Evolutionary conservation across 2,329 filamentous ascomycete species (phyloP).

Genomic region (Corynespora cassiicola): DNA sequence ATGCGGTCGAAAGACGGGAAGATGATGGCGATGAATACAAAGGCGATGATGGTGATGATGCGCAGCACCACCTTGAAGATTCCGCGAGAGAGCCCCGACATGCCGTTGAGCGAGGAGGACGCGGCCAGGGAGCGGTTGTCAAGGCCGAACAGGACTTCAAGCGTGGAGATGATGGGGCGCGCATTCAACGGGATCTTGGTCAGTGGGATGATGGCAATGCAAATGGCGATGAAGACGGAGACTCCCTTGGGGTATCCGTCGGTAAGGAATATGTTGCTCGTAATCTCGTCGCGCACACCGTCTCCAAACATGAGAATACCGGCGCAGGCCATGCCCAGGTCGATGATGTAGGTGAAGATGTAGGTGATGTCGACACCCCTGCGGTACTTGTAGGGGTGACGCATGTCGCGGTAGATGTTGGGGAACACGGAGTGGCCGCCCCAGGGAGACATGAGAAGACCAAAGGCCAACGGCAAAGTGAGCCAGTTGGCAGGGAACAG

Average conservation of each 20-base stretch:
- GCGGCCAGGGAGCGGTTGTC: slow-evolving; percentile 62
- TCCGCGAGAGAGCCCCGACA: slow-evolving; percentile 64
- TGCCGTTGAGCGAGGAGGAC: slow-evolving; percentile 56
- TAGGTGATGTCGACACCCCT: slow-evolving; percentile 81
- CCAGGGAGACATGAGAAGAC: slow-evolving; percentile 85
- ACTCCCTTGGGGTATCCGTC: slow-evolving; percentile 75
- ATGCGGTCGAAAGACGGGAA: slow-evolving; percentile 86
- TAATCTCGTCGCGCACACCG: slow-evolving; percentile 85
- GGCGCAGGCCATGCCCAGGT: slow-evolving; percentile 79
- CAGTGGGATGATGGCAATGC: slow-evolving; percentile 90
- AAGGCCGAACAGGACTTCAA: slow-evolving; percentile 81
- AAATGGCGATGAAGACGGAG: slow-evolving; percentile 81
- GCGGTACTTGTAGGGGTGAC: slow-evolving; percentile 81
- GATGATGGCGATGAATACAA: slow-evolving; percentile 76
- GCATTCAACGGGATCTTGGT: slow-evolving; percentile 94
- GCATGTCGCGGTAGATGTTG: slow-evolving; percentile 81
- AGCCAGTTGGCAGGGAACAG: slow-evolving; percentile 86
- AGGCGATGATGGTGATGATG: slow-evolving; percentile 70
- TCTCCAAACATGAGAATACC: slow-evolving; percentile 96
- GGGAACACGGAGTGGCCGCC: slow-evolving; percentile 80
- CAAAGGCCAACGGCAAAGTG: slow-evolving; percentile 85
- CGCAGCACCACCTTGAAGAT: slow-evolving; percentile 68
- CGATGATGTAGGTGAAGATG: slow-evolving; percentile 82
- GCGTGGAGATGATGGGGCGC: slow-evolving; percentile 83
- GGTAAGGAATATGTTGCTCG: slow-evolving; percentile 82